Conservation (phyloP, 2,329 filamentous ascomycete genomes). For the Trichoderma asperellum region DNA sequence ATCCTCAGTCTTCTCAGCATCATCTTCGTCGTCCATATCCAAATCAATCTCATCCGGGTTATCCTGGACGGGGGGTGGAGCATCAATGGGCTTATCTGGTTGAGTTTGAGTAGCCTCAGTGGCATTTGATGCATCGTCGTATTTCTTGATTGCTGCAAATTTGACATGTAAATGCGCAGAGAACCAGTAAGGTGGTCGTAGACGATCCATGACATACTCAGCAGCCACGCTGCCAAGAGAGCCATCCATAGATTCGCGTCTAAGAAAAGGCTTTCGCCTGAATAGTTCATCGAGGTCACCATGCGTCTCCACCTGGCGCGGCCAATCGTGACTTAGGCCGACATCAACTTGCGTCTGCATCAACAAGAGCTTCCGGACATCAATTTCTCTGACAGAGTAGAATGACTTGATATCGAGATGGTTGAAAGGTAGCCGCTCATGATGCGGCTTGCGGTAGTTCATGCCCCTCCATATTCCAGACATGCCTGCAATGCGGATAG, state of each 20-base stretch:
- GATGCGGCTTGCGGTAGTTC: slow-evolving; percentile 82
- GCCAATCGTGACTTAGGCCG: slow-evolving; percentile 96
- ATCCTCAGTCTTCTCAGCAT: slow-evolving; percentile 15
- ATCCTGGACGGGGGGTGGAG: slow-evolving; percentile 29
- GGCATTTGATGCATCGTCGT: slow-evolving; percentile 43
- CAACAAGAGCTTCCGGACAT: slow-evolving; percentile 86
- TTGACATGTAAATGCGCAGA: slow-evolving; percentile 91
- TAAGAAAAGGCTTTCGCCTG: slow-evolving; percentile 72
- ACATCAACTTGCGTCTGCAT: slow-evolving; percentile 87
- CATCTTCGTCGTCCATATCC: slow-evolving; percentile 56
- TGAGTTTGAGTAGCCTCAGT: slow-evolving; percentile 34
- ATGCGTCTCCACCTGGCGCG: slow-evolving; percentile 75
- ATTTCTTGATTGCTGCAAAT: slow-evolving; percentile 71
- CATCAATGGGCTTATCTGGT: slow-evolving; percentile 29
- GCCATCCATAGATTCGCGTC: slow-evolving; percentile 73
- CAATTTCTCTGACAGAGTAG: slow-evolving; percentile 88
- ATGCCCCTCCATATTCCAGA: slow-evolving; percentile 95
- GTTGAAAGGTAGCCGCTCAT: slow-evolving; percentile 85
- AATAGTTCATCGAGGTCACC: slow-evolving; percentile 74
- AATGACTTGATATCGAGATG: slow-evolving; percentile 75
- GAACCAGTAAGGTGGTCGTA: slow-evolving; percentile 89
- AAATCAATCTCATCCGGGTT: slow-evolving; percentile 73
- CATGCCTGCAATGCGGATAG: slow-evolving; percentile 83
- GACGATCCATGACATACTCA: slow-evolving; percentile 74
- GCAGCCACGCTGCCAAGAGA: slow-evolving; percentile 81